phyloP scores from a whole-genome alignment of 169 alveolate genomes.

The Cardiosporidium cionae region DNA sequence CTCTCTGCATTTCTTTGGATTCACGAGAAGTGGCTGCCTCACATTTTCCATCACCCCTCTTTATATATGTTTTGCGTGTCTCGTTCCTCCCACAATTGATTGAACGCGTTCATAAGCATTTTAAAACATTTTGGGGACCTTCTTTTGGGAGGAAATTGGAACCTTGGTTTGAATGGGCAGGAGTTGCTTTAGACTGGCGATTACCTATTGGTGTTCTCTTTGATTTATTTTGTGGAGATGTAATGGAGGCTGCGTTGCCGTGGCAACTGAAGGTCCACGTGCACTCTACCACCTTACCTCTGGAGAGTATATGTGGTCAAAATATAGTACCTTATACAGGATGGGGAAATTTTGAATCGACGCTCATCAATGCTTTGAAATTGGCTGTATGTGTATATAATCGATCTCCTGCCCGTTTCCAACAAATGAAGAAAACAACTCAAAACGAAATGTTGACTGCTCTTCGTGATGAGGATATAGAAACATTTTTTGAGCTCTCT shows the following conservation, averaged over 20 bases:
- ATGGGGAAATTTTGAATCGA: not conserved
- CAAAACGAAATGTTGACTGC: not conserved
- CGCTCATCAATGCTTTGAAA: not conserved
- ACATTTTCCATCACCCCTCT: not conserved
- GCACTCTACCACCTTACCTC: no score
- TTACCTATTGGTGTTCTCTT: not conserved
- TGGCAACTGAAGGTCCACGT: not conserved
- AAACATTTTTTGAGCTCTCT: no score
- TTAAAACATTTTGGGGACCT: not conserved
- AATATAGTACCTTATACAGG: not conserved
- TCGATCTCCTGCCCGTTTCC: not conserved
- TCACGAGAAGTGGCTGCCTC: not conserved
- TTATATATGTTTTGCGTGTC: not conserved
- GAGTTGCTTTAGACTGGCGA: not conserved
- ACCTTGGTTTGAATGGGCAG: not conserved
- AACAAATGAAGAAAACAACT: not conserved
- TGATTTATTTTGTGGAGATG: not conserved
- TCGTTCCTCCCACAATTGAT: not conserved
- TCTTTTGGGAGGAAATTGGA: not conserved
- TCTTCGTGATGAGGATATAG: no score
- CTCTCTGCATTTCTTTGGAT: not conserved
- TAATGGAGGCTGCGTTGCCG: not conserved
- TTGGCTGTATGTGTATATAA: not conserved
- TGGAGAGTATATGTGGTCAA: no score
- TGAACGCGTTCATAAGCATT: not conserved